phyloP scores from a whole-genome alignment of 106 monocot genomes.

The Platanthera zijinensis region DNA sequence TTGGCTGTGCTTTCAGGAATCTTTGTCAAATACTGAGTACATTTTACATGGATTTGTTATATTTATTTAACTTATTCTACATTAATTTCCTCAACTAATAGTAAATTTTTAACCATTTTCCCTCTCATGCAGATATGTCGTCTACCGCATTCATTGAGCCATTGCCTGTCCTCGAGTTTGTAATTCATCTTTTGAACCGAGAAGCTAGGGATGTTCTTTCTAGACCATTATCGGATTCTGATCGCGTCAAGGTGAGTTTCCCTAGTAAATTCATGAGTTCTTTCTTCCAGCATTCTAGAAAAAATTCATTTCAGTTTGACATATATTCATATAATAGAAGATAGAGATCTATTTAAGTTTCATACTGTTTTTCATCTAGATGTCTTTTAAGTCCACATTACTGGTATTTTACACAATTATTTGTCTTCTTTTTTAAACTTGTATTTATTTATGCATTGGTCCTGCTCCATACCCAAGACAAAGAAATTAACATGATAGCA shows the following conservation, averaged over 20 bases:
- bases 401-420: not conserved
- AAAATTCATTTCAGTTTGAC: not conserved
- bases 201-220: slow-evolving; percentile 19
- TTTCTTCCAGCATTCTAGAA: not conserved
- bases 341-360: not conserved
- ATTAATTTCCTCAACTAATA: not conserved
- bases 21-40: not conserved
- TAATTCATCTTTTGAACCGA: slow-evolving; percentile 52
- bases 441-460: not conserved
- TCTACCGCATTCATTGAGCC: slow-evolving; percentile 90
- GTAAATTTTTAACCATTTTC: not conserved
- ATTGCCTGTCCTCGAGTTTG: slow-evolving; percentile 85
- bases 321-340: not conserved
- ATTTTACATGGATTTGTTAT: not conserved
- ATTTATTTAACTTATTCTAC: not conserved
- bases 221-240: slow-evolving; percentile 70
- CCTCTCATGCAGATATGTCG: slow-evolving; percentile 72
- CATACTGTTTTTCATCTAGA: not conserved
- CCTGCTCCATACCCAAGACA: too few relatives aligned
- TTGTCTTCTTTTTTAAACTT: not conserved
- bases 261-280: not conserved
- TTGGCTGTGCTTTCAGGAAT: not conserved
- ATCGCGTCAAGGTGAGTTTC: slow-evolving; percentile 73
- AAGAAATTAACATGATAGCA: too few relatives aligned
- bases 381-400: not conserved